Conservation (phyloP, 345 rosid genomes). For the Barbarea vulgaris region DNA sequence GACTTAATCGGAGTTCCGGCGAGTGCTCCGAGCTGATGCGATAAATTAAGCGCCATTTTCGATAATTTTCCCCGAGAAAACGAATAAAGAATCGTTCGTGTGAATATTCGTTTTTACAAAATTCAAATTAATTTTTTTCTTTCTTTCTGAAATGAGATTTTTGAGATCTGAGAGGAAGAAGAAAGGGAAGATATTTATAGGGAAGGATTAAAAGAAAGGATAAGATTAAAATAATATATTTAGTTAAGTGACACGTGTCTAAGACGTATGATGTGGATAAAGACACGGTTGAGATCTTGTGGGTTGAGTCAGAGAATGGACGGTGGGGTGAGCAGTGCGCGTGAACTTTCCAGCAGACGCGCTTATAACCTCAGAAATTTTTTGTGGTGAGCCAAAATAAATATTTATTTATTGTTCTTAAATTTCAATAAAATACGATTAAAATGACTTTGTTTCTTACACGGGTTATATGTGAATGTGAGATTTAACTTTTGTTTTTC, state of each 20-base stretch:
- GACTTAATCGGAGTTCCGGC: conserved; percentile 55
- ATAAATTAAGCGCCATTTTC: conserved; percentile 69
- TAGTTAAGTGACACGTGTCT: conserved; percentile 42
- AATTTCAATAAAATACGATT: not conserved
- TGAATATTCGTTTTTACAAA: not conserved
- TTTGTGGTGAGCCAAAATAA: conserved; percentile 31
- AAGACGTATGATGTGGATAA: conserved; percentile 16
- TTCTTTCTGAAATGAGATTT: not conserved
- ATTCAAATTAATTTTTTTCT: not conserved
- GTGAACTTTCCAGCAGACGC: conserved; percentile 44
- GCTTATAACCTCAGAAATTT: conserved; percentile 28
- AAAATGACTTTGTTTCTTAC: conserved; percentile 3
- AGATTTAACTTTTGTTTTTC: not conserved
- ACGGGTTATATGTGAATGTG: conserved; percentile 10
- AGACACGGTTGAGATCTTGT: conserved; percentile 53
- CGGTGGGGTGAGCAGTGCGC: conserved; percentile 47
- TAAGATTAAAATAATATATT: conserved; percentile 42
- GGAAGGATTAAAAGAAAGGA: conserved; percentile 22
- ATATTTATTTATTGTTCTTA: not conserved
- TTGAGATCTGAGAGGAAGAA: not conserved
- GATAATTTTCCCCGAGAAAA: not conserved
- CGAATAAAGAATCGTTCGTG: not conserved
- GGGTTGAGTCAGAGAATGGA: conserved; percentile 43
- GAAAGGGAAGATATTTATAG: conserved; percentile 31
- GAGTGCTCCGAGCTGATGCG: conserved; percentile 73